Conservation (phyloP, 2,329 filamentous ascomycete genomes). For the Calonectria multiphialidica region DNA sequence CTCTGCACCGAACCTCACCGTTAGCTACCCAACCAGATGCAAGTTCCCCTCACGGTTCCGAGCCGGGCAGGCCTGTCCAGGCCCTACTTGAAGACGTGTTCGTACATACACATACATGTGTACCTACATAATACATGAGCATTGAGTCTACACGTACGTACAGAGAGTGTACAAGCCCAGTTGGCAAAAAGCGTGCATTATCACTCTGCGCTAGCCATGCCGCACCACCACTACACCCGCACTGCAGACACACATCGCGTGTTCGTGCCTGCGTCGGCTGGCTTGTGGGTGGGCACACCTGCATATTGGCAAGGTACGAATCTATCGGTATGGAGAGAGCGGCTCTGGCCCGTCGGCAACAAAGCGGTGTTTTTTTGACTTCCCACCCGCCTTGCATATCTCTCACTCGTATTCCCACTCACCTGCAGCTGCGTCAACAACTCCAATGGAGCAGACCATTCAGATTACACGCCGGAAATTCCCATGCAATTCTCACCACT, state of each 20-base stretch:
- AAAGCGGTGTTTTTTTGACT: neutral
- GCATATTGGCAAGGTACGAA: conserved; percentile 21
- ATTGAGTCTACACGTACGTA: neutral
- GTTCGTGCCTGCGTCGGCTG: conserved; percentile 17
- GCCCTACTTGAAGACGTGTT: conserved; percentile 5
- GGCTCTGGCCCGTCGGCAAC: conserved; percentile 2
- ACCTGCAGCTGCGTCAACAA: conserved; percentile 14
- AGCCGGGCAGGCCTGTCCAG: neutral
- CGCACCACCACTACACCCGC: neutral
- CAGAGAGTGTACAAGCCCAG: neutral
- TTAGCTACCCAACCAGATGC: neutral
- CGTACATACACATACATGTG: neutral
- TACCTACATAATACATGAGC: neutral
- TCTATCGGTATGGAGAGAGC: neutral
- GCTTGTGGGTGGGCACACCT: conserved; percentile 12
- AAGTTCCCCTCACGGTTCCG: neutral
- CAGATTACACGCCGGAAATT: conserved; percentile 1
- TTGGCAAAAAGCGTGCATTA: conserved; percentile 10
- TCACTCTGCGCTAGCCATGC: conserved; percentile 16
- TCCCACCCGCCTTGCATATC: conserved; percentile 8
- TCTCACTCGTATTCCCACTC: conserved; percentile 23
- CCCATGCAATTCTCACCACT: neutral
- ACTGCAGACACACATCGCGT: conserved; percentile 19
- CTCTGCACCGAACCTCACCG: neutral
- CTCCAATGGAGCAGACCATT: neutral